Base-by-base conservation (phyloP, 805 yeast species). In the Barnettozyma botsteinii region DNA sequence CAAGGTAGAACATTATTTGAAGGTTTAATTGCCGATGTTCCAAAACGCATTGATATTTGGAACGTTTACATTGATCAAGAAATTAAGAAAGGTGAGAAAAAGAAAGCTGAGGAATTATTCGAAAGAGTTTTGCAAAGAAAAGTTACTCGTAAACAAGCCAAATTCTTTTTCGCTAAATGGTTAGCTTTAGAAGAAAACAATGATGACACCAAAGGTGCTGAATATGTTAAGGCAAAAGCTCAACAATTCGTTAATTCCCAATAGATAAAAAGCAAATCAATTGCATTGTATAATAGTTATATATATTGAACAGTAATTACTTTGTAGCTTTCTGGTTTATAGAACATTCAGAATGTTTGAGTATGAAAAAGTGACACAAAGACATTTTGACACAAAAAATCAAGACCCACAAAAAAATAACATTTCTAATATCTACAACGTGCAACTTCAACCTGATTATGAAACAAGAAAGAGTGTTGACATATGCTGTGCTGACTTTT, bases 1-100 rank as follows among this genome's bases (percentile, higher is more conserved):
- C 91, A 89, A 61, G 98, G 95, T 40, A 81, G 98, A 59, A 85
- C 97, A 2, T 71, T 91, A 51, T 86, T 91, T 56, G 98, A 91
- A 67, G 98, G 97, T 43, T 73, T 91, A 48, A 62, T 91, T 39
- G 76, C 91, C 19, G 93, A 89, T 57, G 91, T 85, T 35, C 93
- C 96, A 39, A 87, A 87, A 71, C 78, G 95, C 65, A 76, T 86
- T 46, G 98, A 91, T 62, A 63, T 91, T 46, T 91, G 98, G 98
- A 89, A 85, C 56, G 95, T 91, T 30, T 91, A 88, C 63, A 75
- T 91, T 49, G 98, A 91, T 61, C 95, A 86, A 61, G 98, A 91
- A 62, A 80, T 86, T 54, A 88, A 86, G 63, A 57, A 63, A 22
- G 75, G 72, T 38, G 82, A 79, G 38, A 80, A 79, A 62, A 66